phyloP scores from a whole-genome alignment of 2,329 filamentous ascomycete species.

The Sporothrix luriei region DNA sequence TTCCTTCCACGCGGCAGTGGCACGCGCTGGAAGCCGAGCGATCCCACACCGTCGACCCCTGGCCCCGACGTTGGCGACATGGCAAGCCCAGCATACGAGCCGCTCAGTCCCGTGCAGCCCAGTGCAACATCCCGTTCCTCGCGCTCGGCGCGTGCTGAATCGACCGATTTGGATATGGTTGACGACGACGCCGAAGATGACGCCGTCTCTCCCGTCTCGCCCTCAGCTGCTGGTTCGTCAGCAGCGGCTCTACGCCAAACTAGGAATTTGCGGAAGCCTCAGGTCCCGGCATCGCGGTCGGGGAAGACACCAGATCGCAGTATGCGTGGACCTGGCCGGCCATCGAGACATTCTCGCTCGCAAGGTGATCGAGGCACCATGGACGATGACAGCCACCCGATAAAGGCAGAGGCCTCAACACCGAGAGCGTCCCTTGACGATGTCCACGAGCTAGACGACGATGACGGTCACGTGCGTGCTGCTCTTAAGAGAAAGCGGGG shows the following conservation, averaged over 20 bases:
- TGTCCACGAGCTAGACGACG: neutral
- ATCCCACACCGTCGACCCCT: slow-evolving; percentile 62
- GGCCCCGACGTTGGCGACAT: slow-evolving; percentile 46
- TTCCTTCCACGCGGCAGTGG: slow-evolving; percentile 45
- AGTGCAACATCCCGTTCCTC: slow-evolving; percentile 42
- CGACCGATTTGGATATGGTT: slow-evolving; percentile 9
- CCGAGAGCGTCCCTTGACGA: slow-evolving; percentile 39
- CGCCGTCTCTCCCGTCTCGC: slow-evolving; percentile 14
- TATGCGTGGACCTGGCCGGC: neutral
- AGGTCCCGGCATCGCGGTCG: neutral
- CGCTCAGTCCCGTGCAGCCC: slow-evolving; percentile 58
- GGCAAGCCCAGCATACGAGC: slow-evolving; percentile 60
- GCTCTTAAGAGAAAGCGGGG: slow-evolving; percentile 21
- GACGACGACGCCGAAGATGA: neutral
- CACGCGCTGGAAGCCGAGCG: slow-evolving; percentile 61
- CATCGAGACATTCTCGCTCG: slow-evolving; percentile 15
- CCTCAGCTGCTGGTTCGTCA: slow-evolving; percentile 1
- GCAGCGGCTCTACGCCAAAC: slow-evolving; percentile 10
- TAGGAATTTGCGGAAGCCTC: slow-evolving; percentile 30
- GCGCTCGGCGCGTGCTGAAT: slow-evolving; percentile 10
- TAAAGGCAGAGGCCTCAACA: slow-evolving; percentile 61
- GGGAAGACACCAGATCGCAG: neutral
- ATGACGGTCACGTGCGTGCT: neutral
- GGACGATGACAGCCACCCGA: neutral
- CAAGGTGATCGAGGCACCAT: neutral